A percentile compares a stretch with the other conserved stretches of the same genome.
These are phyloP conservation scores for Platismatia glauca DNA, from an alignment of 495 filamentous ascomycete genomes.

Conservation along the genomic window DNA sequence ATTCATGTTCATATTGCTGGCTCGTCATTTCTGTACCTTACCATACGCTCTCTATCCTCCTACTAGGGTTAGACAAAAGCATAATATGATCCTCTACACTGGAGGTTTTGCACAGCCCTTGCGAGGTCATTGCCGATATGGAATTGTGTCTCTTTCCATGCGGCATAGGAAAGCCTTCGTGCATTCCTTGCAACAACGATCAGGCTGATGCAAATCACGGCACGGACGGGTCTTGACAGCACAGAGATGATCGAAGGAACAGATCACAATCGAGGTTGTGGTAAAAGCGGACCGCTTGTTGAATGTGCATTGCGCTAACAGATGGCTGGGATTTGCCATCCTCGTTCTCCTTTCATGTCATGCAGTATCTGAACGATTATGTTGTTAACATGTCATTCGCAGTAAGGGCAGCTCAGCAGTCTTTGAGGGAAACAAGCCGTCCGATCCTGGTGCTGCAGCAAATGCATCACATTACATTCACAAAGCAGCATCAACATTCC, in stretches of 20 bases:
- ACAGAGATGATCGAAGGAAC: background rate
- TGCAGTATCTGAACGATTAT: background rate
- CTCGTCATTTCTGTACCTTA: slow-evolving; percentile 14
- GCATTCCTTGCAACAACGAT: background rate
- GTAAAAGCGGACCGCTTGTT: background rate
- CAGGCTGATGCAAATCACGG: background rate
- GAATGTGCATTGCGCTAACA: background rate
- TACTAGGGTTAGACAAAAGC: slow-evolving; percentile 10
- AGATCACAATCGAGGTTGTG: background rate
- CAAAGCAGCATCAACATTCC: background rate
- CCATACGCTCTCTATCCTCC: slow-evolving; percentile 4
- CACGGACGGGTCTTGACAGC: too few species aligned
- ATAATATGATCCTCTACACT: slow-evolving; percentile 10
- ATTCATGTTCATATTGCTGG: slow-evolving; percentile 13
- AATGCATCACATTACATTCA: background rate
- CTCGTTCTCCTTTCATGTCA: background rate
- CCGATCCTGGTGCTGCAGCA: background rate
- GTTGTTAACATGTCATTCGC: background rate
- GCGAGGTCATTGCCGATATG: background rate
- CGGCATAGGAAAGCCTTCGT: background rate
- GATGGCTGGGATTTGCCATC: background rate
- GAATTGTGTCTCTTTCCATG: background rate
- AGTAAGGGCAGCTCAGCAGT: background rate
- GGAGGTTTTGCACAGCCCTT: background rate
- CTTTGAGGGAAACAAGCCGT: background rate